A percentile compares a stretch with the other conserved stretches of the same genome.
phyloP scores from a whole-genome alignment of 768 basidiomycete species.

The Leccinum variicolor region DNA sequence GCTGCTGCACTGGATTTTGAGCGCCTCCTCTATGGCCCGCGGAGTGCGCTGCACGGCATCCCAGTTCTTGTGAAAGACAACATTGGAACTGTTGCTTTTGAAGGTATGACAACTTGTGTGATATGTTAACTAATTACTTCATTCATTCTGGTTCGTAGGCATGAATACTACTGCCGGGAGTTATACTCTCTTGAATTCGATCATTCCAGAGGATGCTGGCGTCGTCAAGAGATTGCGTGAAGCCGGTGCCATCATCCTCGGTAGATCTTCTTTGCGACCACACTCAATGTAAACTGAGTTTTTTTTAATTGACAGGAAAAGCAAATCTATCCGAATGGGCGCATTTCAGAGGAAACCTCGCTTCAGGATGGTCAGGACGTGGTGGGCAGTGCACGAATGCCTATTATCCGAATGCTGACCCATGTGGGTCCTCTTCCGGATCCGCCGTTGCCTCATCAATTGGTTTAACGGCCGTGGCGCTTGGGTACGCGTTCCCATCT shows the following conservation, averaged over 20 bases:
- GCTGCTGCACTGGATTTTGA: constrained; percentile 35
- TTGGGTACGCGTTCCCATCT: constrained; percentile 29
- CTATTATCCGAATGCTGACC: constrained; percentile 49
- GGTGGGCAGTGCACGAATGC: constrained; percentile 49
- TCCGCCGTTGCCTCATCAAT: constrained; percentile 54
- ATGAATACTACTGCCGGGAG: constrained; percentile 44
- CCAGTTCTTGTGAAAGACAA: constrained; percentile 37
- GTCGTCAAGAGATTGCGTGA: constrained; percentile 30
- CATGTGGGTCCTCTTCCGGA: constrained; percentile 58
- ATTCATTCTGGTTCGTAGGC: constrained; percentile 17
- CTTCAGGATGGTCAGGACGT: constrained; percentile 58
- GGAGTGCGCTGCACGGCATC: constrained; percentile 37
- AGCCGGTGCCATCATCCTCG: constrained; percentile 36
- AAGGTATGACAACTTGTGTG: constrained; percentile 13
- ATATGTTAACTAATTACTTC: not conserved
- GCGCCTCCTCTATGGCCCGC: constrained; percentile 24
- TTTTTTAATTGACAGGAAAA: constrained; percentile 37
- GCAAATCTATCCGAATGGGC: constrained; percentile 56
- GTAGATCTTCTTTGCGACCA: constrained; percentile 2
- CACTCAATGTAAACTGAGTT: not conserved
- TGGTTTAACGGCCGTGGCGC: constrained; percentile 45
- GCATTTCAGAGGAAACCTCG: constrained; percentile 42
- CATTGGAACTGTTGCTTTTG: constrained; percentile 29
- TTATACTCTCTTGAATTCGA: constrained; percentile 33
- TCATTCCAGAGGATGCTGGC: constrained; percentile 34